These are phyloP conservation scores for Quercus glauca DNA, from an alignment of 306 rosid genomes.

Conservation along the genomic window DNA sequence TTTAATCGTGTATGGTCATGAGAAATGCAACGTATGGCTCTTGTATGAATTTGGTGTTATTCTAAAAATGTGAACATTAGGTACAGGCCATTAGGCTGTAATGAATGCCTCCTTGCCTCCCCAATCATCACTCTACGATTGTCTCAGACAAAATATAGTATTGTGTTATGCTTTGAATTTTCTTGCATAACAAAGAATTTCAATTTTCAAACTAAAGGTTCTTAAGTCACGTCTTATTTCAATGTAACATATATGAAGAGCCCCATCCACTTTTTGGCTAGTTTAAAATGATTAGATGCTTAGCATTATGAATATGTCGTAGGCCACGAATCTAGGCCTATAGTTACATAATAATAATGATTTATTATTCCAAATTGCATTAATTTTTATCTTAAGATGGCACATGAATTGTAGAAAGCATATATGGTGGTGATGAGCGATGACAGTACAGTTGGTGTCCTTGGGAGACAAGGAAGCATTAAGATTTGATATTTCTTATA, in stretches of 20 bases:
- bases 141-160: not conserved
- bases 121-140: not conserved
- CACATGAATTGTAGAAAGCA: slow-evolving; percentile 22
- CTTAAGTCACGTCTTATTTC: slow-evolving; percentile 28
- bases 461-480: slow-evolving; percentile 39
- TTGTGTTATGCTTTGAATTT: not conserved
- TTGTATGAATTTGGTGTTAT: slow-evolving; percentile 17
- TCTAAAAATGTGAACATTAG: slow-evolving; percentile 16
- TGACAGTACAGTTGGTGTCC: slow-evolving; percentile 29
- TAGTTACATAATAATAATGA: slow-evolving; percentile 26
- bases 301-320: slow-evolving; percentile 22
- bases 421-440: slow-evolving; percentile 21
- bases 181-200: slow-evolving; percentile 25
- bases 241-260: slow-evolving; percentile 10
- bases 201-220: not conserved
- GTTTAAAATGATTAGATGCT: slow-evolving; percentile 12
- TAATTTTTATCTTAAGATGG: not conserved
- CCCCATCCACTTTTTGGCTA: slow-evolving; percentile 1
- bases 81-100: slow-evolving; percentile 24
- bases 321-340: slow-evolving; percentile 39
- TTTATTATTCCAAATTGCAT: slow-evolving; percentile 17
- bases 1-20: slow-evolving; percentile 28
- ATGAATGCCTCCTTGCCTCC: not conserved
- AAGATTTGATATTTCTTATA: slow-evolving; percentile 19
- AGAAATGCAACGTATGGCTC: slow-evolving; percentile 12